phyloP scores from a whole-genome alignment of 2,329 filamentous ascomycete species.

The Cordyceps javanica region DNA sequence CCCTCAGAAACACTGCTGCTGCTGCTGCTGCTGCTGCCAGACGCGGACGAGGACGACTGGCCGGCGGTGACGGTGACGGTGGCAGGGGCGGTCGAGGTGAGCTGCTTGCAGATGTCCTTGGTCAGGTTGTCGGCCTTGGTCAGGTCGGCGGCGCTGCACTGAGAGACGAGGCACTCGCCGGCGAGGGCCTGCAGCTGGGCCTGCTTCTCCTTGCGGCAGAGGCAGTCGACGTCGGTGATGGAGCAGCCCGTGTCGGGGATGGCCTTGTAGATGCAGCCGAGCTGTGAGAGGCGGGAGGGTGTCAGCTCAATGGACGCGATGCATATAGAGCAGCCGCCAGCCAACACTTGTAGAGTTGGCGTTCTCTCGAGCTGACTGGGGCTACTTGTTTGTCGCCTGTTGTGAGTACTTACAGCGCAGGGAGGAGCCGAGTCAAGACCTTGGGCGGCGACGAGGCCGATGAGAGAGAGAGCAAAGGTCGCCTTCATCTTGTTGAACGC shows the following conservation, averaged over 20 bases:
- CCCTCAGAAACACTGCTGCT: not conserved
- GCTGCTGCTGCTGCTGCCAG: not conserved
- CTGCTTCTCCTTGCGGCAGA: slow-evolving; percentile 3
- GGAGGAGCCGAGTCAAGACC: not conserved
- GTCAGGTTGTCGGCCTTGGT: not conserved
- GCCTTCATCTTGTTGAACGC: slow-evolving; percentile 5
- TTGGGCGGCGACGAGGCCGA: not conserved
- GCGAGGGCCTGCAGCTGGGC: slow-evolving; percentile 1
- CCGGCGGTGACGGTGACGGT: not conserved
- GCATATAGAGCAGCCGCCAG: no score
- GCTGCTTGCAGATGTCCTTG: not conserved
- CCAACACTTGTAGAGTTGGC: not conserved
- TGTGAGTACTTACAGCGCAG: not conserved
- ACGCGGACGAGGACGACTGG: not conserved
- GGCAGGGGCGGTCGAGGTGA: not conserved
- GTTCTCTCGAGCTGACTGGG: not conserved
- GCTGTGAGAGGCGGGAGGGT: not conserved
- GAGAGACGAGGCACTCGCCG: not conserved
- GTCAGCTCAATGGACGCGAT: not conserved
- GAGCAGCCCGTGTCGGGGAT: not conserved
- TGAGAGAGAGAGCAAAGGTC: not conserved
- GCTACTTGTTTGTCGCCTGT: not conserved
- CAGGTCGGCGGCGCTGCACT: not conserved
- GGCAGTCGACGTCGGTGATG: not conserved
- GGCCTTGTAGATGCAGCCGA: slow-evolving; percentile 3